Base-by-base conservation (phyloP, 73 alveolate genomes). In the Symbiodinium natans region DNA sequence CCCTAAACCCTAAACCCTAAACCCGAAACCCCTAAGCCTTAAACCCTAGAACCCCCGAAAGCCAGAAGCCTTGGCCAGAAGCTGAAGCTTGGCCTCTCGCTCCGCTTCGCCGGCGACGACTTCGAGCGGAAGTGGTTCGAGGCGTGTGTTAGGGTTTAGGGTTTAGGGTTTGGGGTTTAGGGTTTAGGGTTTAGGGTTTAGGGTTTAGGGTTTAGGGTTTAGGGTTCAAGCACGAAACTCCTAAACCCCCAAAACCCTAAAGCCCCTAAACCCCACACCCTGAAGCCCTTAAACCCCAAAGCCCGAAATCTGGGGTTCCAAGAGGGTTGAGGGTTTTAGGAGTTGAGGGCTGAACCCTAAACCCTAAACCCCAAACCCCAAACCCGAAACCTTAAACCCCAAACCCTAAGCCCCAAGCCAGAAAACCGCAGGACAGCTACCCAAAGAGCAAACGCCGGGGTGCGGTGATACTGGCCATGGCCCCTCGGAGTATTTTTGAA, bases 51-150 rank as follows among this genome's bases (percentile, higher is more conserved):
- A 23, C 21, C 59, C 13, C 59, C 13, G 13, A 46, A 46, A 46
- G 21, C 59, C 15, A 63, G 9, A 19, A 4, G 13, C 0, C 36
- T 27, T 63, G 77, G 10, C 13, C 77, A 63, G 77, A 63, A 63
- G 77, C 29, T 63, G 77, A 63, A 63, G 77, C 10, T 21, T 15
- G 77, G 77, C 36, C 34, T 63, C 34, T 63, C 77, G 7, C 17
- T 63, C 36, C 77, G 77, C 40, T 63, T 63, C 77, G 77, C 34
- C 34, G 77, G 77, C 29, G 77, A 63, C 34, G 77, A 21, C 34
- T 63, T 63, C 77, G 77, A 63, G 77, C 77, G 77, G 36, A 21
- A 63, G 77, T 17, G 77, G 77, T 63, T 63, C 77, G 77, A 63
- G 77, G 77, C 29, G 38, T 46, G 59, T 46, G 59, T 63, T 15